Evolutionary conservation across 73 alveolate genomes (phyloP), one percentile per base, ranked within the genome.

Genomic region (Paramecium sexaurelia): DNA sequence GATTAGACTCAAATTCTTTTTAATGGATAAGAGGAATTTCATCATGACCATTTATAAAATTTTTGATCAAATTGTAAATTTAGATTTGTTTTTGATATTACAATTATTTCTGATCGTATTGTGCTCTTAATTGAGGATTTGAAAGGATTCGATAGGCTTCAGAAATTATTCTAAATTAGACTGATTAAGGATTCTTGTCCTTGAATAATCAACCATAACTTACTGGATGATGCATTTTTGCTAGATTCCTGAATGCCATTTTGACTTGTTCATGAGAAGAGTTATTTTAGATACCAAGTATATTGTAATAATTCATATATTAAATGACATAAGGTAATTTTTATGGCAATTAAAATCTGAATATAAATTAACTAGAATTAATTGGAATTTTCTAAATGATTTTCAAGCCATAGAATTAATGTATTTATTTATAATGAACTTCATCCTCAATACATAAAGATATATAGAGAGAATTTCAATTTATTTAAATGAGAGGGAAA

Each of bases 1-100:
- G 11, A 97, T 92, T 17, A 98, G 98, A 35, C 86, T 85, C 91
- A 95, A 97, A 24, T 85, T 93, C 84, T 87, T 96, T 84, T 96
- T 97, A 29, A 73, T 67, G 55, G 75, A 92, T 26, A 94, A 95
- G 84, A 97, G 85, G 94, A 91, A 91, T 91, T 19, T 91, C 33
- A 4, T 8, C 67, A n/a, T 51, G 15, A 13, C 83, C 83, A 61
- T 61, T 61, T 7, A 61, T 61, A 61, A 61, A 61, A 32, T 61
- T 61, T 61, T 24, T 61, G 37, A 61, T 61, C 11, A 61, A 32
- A n/a, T 61, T 61, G 83, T 22, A 61, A 11, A 61, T 61, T 61
- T 61, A 32, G 15, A 61, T 13, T 61, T 61, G 83, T 32, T 61
- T 61, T 61, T 61, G 24, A 26, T 29, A 32, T 61, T 32, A 32